A percentile compares a stretch with the other conserved stretches of the same genome.
These are phyloP conservation scores for Eutrema japonicum DNA, from an alignment of 345 rosid species.

Conservation along the genomic window DNA sequence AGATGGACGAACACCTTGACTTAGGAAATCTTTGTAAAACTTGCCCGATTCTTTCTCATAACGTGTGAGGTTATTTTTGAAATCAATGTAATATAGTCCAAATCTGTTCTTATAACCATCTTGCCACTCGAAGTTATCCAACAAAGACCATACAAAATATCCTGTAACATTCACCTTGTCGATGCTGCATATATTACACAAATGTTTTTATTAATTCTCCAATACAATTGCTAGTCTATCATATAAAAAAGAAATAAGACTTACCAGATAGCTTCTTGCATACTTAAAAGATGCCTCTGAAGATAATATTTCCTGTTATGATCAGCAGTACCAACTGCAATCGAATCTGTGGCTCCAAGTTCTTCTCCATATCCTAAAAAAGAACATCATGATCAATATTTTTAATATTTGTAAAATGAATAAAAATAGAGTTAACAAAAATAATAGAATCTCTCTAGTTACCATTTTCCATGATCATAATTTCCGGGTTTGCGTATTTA, in stretches of 20 bases:
- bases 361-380: constrained; percentile 29
- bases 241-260: background rate
- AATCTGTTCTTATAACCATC: constrained; percentile 31
- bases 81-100: constrained; percentile 17
- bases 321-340: constrained; percentile 21
- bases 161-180: constrained; percentile 30
- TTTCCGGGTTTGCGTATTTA: constrained; percentile 41
- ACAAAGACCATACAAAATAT: constrained; percentile 33
- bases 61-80: constrained; percentile 24
- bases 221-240: background rate
- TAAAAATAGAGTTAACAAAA: too few species aligned
- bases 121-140: constrained; percentile 38
- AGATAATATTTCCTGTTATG: constrained; percentile 29
- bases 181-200: background rate
- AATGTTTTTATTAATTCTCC: background rate
- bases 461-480: constrained; percentile 56
- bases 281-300: constrained; percentile 27
- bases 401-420: background rate
- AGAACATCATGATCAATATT: background rate
- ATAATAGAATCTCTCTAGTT: background rate
- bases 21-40: constrained; percentile 13
- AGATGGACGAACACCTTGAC: constrained; percentile 29
- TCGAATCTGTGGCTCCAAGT: background rate
- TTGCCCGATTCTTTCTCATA: constrained; percentile 10
- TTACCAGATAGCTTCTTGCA: constrained; percentile 34